These are phyloP conservation scores for Whalleya microplaca DNA, from an alignment of 2,329 filamentous ascomycete species.

Conservation along the genomic window DNA sequence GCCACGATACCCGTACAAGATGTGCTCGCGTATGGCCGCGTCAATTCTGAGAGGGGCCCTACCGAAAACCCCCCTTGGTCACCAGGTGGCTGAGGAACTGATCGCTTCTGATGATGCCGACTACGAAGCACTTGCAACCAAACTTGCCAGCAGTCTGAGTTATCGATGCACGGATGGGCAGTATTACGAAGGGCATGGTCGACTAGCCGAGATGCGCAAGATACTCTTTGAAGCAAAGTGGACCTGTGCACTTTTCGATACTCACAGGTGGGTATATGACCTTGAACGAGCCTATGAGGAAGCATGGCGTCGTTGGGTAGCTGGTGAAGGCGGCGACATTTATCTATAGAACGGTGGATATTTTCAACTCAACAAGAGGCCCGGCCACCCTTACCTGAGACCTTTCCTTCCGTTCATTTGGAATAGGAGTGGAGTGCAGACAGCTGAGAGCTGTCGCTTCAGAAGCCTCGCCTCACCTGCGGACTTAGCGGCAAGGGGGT, in stretches of 20 bases:
- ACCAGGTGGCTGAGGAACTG: constrained; percentile 70
- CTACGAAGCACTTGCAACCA: constrained; percentile 79
- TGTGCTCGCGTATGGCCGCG: constrained; percentile 98
- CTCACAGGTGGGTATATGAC: constrained; percentile 85
- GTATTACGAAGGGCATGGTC: constrained; percentile 63
- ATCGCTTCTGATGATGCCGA: constrained; percentile 78
- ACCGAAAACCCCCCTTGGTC: constrained; percentile 71
- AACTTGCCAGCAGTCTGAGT: constrained; percentile 64
- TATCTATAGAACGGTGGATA: constrained; percentile 58
- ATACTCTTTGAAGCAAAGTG: constrained; percentile 84
- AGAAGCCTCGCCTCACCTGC: background rate
- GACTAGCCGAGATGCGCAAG: constrained; percentile 77
- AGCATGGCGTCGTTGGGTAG: constrained; percentile 88
- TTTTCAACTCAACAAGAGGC: background rate
- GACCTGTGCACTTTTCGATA: constrained; percentile 89
- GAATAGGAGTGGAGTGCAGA: constrained; percentile 6
- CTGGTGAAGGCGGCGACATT: constrained; percentile 88
- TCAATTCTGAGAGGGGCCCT: constrained; percentile 91
- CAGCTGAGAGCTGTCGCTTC: background rate
- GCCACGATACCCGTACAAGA: constrained; percentile 93
- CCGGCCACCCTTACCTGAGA: constrained; percentile 1
- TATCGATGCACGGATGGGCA: constrained; percentile 55
- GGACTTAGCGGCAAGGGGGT: constrained; percentile 9
- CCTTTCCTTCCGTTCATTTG: background rate
- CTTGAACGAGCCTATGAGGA: constrained; percentile 86